Percentiles rank a stretch among this genome's conserved stretches.
Evolutionary conservation across 1,139 yeast species (phyloP).

Genomic region (Debaryomyces subglobosus): DNA sequence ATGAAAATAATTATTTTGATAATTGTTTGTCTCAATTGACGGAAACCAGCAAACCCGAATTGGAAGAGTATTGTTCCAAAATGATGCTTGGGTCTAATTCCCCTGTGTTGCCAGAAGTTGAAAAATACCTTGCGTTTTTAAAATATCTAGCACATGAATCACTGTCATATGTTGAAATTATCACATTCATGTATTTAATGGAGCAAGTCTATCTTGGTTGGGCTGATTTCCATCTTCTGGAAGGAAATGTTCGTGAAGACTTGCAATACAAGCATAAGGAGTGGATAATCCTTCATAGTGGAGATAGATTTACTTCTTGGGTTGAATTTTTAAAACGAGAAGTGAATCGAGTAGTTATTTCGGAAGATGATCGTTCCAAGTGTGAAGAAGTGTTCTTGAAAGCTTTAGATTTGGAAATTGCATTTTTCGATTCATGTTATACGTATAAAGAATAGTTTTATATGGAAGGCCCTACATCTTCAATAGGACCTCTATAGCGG

Average conservation of each 20-base stretch:
- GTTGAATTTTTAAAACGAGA: constrained; percentile 46
- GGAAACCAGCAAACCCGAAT: constrained; percentile 16
- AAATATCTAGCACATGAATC: constrained; percentile 29
- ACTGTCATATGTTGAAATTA: constrained; percentile 43
- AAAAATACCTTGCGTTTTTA: constrained; percentile 40
- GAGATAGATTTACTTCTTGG: constrained; percentile 50
- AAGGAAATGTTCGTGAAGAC: constrained; percentile 23
- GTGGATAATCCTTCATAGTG: constrained; percentile 56
- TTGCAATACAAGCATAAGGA: constrained; percentile 50
- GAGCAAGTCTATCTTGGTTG: constrained; percentile 56
- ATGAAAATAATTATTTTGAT: constrained; percentile 52
- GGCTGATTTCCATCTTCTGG: constrained; percentile 40
- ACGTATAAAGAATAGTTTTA: constrained; percentile 18
- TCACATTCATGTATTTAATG: constrained; percentile 50
- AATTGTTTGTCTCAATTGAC: constrained; percentile 34
- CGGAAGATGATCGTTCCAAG: constrained; percentile 17
- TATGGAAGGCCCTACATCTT: neutral
- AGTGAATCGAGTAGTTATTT: constrained; percentile 39
- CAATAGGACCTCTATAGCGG: too few relatives aligned
- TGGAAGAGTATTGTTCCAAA: constrained; percentile 19
- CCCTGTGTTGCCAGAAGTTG: constrained; percentile 34
- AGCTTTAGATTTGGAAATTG: constrained; percentile 42
- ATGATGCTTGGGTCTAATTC: constrained; percentile 18
- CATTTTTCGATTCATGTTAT: constrained; percentile 53
- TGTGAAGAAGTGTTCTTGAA: constrained; percentile 37